Conservation (phyloP, 345 rosid species). For the Sisymbrium altissimum region DNA sequence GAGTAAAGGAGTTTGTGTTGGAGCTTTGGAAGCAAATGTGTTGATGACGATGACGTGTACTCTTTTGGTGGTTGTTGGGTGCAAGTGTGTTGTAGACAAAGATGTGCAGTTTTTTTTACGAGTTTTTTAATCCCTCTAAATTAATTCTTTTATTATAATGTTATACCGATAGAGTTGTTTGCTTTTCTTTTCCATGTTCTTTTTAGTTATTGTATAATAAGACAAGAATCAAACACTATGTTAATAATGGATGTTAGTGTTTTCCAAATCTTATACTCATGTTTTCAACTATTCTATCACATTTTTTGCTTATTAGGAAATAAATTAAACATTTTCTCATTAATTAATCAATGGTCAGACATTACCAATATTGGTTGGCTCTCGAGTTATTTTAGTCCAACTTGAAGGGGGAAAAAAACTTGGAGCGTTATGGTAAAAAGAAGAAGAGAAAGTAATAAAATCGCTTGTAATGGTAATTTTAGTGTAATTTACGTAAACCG, state of each 20-base stretch:
- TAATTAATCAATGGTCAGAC: neutral
- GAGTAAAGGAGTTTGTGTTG: conserved; percentile 2
- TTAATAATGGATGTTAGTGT: conserved; percentile 5
- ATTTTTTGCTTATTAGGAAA: neutral
- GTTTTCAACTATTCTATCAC: neutral
- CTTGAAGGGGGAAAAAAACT: too few species aligned
- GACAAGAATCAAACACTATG: neutral
- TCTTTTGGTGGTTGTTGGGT: conserved; percentile 9
- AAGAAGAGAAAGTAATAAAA: neutral
- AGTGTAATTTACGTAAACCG: neutral
- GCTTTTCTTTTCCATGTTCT: neutral
- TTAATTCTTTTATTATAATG: conserved; percentile 17
- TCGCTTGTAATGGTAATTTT: neutral
- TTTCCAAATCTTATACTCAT: neutral
- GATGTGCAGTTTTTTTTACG: conserved; percentile 27
- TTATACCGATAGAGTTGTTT: conserved; percentile 19
- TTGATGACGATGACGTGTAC: conserved; percentile 7
- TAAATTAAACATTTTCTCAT: neutral
- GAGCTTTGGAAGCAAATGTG: conserved; percentile 15
- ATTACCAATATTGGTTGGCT: too few species aligned
- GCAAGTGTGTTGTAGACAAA: conserved; percentile 19
- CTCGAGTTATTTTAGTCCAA: too few species aligned
- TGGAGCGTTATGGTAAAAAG: too few species aligned
- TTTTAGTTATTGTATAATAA: conserved; percentile 8
- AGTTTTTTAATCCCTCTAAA: neutral